Evolutionary conservation across 106 monocot genomes (phyloP).

Genomic region (Platanthera zijinensis): DNA sequence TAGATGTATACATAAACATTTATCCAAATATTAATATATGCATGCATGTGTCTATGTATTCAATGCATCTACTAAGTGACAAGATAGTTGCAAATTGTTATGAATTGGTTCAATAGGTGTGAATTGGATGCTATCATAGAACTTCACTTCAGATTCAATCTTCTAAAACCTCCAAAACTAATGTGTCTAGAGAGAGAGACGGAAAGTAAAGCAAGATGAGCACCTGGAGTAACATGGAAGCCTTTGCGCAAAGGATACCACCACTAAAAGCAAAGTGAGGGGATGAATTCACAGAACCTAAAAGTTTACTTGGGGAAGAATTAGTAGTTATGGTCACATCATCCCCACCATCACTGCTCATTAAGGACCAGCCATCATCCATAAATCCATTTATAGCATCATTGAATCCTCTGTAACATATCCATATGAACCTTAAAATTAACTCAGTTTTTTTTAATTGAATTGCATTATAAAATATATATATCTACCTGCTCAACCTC

Average conservation of each 20-base stretch:
- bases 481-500: constrained; percentile 61
- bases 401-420: constrained; percentile 70
- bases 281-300: constrained; percentile 18
- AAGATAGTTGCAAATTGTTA: too few relatives aligned
- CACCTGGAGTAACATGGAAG: constrained; percentile 92
- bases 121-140: too few relatives aligned
- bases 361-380: constrained; percentile 89
- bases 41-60: too few relatives aligned
- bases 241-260: constrained; percentile 87
- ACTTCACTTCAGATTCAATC: background rate
- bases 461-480: background rate
- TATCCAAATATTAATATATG: too few relatives aligned
- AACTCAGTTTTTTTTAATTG: background rate
- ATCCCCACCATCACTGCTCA: constrained; percentile 69
- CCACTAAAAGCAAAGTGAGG: constrained; percentile 24
- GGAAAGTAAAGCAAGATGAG: background rate
- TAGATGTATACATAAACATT: too few relatives aligned
- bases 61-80: too few relatives aligned
- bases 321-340: constrained; percentile 67
- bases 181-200: too few relatives aligned
- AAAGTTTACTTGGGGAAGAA: constrained; percentile 34
- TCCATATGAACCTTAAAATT: background rate
- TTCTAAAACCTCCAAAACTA: too few relatives aligned
- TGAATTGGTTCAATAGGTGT: too few relatives aligned
- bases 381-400: constrained; percentile 87